Percentiles rank a stretch among this genome's conserved stretches.
Evolutionary conservation across 2,329 filamentous ascomycete genomes (phyloP).

Genomic region (Alternaria triticina): DNA sequence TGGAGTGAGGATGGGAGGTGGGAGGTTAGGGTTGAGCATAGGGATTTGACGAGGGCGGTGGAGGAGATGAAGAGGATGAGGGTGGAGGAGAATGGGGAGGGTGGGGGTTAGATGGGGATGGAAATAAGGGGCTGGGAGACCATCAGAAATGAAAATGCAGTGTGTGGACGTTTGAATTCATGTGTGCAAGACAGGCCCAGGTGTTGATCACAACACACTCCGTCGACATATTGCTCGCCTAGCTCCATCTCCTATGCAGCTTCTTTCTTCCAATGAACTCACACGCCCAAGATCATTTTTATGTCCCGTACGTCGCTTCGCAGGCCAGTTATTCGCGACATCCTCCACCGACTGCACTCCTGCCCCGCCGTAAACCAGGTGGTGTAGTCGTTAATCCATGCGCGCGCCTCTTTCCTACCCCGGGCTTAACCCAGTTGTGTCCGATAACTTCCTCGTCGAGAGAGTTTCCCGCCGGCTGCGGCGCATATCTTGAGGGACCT

Average conservation of each 20-base stretch:
- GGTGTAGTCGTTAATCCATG: not conserved
- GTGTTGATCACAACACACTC: not conserved
- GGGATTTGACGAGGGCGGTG: conserved; percentile 4
- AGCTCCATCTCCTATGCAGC: not conserved
- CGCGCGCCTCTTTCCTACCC: not conserved
- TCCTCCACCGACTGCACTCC: not conserved
- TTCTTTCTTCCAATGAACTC: not conserved
- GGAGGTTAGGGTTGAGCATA: conserved; percentile 9
- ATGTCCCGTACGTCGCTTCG: not conserved
- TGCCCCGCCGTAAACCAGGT: not conserved
- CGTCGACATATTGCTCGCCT: not conserved
- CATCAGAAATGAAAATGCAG: not conserved
- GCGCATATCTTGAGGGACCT: not conserved
- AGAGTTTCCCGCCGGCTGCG: not conserved
- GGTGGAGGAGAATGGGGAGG: not conserved
- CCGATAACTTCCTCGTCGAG: not conserved
- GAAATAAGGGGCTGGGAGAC: not conserved
- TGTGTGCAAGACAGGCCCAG: not conserved
- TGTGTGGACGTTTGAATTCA: not conserved
- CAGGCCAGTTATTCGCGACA: no score
- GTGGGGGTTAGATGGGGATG: no score
- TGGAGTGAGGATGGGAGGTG: conserved; percentile 6
- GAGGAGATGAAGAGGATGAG: not conserved
- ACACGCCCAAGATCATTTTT: not conserved
- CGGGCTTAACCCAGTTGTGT: not conserved